These are phyloP conservation scores for Rhizophagus clarus DNA, from an alignment of 192 early-diverging fungal genomes.

Conservation along the genomic window DNA sequence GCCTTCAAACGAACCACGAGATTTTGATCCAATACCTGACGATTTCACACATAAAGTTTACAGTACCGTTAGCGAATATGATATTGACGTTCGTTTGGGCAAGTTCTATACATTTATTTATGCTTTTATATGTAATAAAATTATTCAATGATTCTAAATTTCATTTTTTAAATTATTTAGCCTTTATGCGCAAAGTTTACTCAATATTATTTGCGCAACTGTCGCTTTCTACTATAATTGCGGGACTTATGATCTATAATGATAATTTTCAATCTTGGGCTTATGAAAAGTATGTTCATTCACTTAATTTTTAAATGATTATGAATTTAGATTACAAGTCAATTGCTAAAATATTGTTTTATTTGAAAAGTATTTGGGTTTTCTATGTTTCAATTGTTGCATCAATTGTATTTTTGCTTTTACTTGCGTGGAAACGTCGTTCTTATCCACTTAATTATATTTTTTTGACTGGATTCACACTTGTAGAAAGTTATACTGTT, in stretches of 20 bases:
- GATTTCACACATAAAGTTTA: slow-evolving; percentile 57
- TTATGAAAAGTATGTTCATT: slow-evolving; percentile 46
- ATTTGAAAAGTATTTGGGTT: slow-evolving; percentile 56
- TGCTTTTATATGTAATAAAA: neutral
- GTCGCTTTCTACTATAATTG: slow-evolving; percentile 55
- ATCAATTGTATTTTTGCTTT: slow-evolving; percentile 50
- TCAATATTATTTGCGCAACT: slow-evolving; percentile 69
- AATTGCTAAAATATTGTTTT: neutral
- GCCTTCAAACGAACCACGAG: neutral
- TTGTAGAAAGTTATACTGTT: slow-evolving; percentile 48
- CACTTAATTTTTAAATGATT: neutral
- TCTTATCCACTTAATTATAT: slow-evolving; percentile 64
- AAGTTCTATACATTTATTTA: neutral
- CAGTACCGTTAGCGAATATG: slow-evolving; percentile 41
- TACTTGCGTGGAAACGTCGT: slow-evolving; percentile 59
- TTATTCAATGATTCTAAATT: neutral
- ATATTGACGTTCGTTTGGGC: slow-evolving; percentile 48
- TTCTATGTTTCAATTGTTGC: slow-evolving; percentile 56
- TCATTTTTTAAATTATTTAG: slow-evolving; percentile 27
- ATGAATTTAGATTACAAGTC: neutral
- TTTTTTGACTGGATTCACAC: slow-evolving; percentile 65
- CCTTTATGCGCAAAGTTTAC: slow-evolving; percentile 74
- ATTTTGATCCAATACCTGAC: slow-evolving; percentile 42
- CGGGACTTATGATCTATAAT: slow-evolving; percentile 60
- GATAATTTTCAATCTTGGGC: slow-evolving; percentile 53